Percentiles rank a stretch among this genome's conserved stretches.
Conservation (phyloP, 148 eudicot species). For the Rheum nobile region DNA sequence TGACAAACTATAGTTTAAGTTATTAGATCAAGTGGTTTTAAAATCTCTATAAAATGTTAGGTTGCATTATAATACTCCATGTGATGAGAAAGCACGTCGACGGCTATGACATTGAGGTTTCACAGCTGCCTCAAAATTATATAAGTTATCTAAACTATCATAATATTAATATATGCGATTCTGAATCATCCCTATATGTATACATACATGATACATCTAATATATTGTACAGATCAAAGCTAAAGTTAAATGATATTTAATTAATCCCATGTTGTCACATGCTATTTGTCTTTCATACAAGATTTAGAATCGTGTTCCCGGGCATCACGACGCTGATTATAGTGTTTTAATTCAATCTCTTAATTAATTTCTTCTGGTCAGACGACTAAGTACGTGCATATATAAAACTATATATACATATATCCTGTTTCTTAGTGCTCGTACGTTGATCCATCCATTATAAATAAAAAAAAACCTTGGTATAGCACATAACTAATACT, state of each 20-base stretch:
- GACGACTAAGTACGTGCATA: neutral
- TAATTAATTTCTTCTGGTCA: neutral
- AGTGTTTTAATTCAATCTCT: neutral
- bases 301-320: neutral
- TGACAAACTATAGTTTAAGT: too few relatives aligned
- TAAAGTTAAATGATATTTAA: neutral
- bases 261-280: conserved; percentile 6
- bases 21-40: too few relatives aligned
- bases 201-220: neutral
- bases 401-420: neutral
- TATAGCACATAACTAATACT: neutral
- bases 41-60: too few relatives aligned
- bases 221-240: neutral
- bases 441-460: neutral
- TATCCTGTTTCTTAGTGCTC: neutral
- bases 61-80: neutral
- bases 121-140: neutral
- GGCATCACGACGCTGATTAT: neutral
- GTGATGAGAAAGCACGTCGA: neutral
- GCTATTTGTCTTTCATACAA: neutral
- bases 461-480: neutral
- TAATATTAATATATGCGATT: neutral
- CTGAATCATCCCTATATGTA: neutral
- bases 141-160: neutral
- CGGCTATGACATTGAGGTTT: neutral